Base-by-base conservation (phyloP, 345 rosid genomes). In the Alliaria petiolata region DNA sequence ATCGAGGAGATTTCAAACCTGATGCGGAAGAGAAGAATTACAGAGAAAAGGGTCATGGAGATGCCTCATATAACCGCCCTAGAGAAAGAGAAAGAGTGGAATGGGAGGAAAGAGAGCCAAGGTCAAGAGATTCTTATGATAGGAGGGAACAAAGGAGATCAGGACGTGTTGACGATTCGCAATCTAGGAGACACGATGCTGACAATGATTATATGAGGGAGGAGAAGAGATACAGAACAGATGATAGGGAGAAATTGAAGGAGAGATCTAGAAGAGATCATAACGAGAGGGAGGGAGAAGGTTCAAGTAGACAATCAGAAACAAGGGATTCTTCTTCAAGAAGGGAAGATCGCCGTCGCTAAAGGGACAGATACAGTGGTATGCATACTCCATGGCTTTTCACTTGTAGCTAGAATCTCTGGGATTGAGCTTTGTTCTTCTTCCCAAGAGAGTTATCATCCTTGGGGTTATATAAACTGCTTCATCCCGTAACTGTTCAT, bases 201-300 rank as follows among this genome's bases (percentile, higher is more conserved):
- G 72, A 71, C 40, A 45, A 38, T 62, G 88, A 82, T 46, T 59
- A 31, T 22, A 36, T 6, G 62, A 80, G 77, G 72, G 84, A 81
- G 50, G 86, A 74, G 9, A 84, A 76, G 71, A 76, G 83, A 73
- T 73, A 76, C 25, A 76, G 76, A 65, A 75, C 82, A 69, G 63
- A 70, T 22, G 85, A 81, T 43, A 15, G 33, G 8, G 80, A 65
- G 34, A 54, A 62, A 13, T 14, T 8, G 20, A 49, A 43, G 10
- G 22, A 26, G 12, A 62, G 31, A 53, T 52, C 69, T 26, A 60
- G 76, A 67, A 81, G 78, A 33, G 86, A 78, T 62, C 49, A 58
- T 14, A 69, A 71, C 26, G 59, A 65, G 46, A 76, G 80, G 64
- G 80, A 75, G 15, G 64, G 76, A 25, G 72, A 66, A 53, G 56